Conservation (phyloP, 148 eudicot species). For the Nepenthes gracilis region DNA sequence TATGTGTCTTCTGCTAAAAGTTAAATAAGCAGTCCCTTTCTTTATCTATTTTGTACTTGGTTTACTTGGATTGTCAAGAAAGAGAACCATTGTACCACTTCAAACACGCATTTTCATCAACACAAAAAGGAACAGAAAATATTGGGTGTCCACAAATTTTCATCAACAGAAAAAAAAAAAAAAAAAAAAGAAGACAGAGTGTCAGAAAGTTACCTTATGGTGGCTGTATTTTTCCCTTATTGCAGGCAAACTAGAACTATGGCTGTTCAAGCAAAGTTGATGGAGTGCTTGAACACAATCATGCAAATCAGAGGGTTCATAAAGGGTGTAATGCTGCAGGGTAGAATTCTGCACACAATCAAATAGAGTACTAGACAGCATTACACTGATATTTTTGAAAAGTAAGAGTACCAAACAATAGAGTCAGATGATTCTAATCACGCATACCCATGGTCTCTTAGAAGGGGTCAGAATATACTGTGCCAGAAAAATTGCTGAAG, state of each 20-base stretch:
- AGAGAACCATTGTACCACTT: too few species aligned
- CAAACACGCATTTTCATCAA: too few species aligned
- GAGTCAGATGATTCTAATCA: background rate
- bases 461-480: conserved; percentile 51
- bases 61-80: too few species aligned
- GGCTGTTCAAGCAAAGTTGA: conserved; percentile 47
- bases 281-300: conserved; percentile 73
- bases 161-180: too few species aligned
- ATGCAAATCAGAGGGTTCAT: conserved; percentile 57
- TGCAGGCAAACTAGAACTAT: conserved; percentile 65
- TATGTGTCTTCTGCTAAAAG: too few species aligned
- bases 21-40: too few species aligned
- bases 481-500: conserved; percentile 84
- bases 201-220: conserved; percentile 47
- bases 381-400: background rate
- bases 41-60: too few species aligned
- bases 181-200: too few species aligned
- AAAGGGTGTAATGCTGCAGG: conserved; percentile 70
- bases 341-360: conserved; percentile 52
- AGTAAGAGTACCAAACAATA: background rate
- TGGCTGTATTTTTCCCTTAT: conserved; percentile 87
- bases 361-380: background rate
- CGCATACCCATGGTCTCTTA: conserved; percentile 76
- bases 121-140: too few species aligned
- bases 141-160: too few species aligned